Percentiles rank a stretch among this genome's conserved stretches.
Conservation (phyloP, 108 stramenopile species). For the Nitzschia sp. region DNA sequence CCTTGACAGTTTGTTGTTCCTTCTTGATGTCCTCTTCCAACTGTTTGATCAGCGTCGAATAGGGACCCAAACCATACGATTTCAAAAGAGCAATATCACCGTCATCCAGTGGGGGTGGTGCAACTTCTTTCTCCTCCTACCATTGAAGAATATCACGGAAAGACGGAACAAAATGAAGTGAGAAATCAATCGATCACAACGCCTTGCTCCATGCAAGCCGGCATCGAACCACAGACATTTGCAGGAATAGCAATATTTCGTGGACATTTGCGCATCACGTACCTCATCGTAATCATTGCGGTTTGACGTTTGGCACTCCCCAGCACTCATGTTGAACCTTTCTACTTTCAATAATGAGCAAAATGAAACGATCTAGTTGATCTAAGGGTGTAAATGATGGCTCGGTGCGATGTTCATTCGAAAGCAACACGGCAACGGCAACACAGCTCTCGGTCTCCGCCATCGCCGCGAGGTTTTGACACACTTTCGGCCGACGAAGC, state of each 20-base stretch:
- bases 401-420: too few species aligned
- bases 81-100: slow-evolving; percentile 98
- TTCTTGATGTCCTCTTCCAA: slow-evolving; percentile 96
- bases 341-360: neutral
- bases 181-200: neutral
- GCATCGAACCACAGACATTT: too few species aligned
- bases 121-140: slow-evolving; percentile 83
- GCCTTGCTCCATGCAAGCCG: too few species aligned
- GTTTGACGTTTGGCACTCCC: slow-evolving; percentile 90
- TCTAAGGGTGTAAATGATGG: too few species aligned
- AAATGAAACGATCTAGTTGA: too few species aligned
- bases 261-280: slow-evolving; percentile 26
- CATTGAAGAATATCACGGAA: neutral
- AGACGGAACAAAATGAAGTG: neutral
- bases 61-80: slow-evolving; percentile 97
- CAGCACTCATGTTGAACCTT: slow-evolving; percentile 41
- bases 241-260: too few species aligned
- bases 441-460: too few species aligned
- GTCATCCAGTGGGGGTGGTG: slow-evolving; percentile 94
- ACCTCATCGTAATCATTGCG: slow-evolving; percentile 77
- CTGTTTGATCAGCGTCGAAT: slow-evolving; percentile 89
- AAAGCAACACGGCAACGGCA: too few species aligned
- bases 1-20: slow-evolving; percentile 94
- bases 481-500: neutral
- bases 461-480: too few species aligned